phyloP scores from a whole-genome alignment of 2,329 filamentous ascomycete genomes.

The Pleomassaria siparia region DNA sequence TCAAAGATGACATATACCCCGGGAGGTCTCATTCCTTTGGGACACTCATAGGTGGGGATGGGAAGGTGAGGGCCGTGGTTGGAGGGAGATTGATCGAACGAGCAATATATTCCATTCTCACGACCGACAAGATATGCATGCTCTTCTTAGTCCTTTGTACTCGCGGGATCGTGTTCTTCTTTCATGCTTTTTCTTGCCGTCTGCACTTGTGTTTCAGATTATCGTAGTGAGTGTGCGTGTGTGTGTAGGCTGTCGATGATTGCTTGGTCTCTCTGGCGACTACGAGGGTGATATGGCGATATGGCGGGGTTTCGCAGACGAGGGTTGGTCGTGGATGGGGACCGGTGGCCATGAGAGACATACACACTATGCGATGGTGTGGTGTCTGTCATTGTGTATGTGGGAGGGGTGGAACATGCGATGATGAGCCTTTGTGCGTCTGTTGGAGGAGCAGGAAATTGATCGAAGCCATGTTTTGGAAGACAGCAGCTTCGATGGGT shows the following conservation, averaged over 20 bases:
- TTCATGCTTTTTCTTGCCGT: constrained; percentile 20
- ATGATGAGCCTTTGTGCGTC: constrained; percentile 6
- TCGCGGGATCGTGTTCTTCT: constrained; percentile 5
- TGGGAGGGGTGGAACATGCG: constrained; percentile 12
- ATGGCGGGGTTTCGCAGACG: constrained; percentile 22
- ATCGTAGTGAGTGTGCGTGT: constrained; percentile 16
- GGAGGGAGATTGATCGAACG: constrained; percentile 1
- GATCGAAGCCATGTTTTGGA: not conserved
- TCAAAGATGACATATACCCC: not conserved
- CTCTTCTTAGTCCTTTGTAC: constrained; percentile 8
- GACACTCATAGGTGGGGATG: not conserved
- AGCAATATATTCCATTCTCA: constrained; percentile 13
- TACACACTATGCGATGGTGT: constrained; percentile 10
- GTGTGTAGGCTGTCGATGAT: constrained; percentile 12
- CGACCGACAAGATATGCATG: constrained; percentile 11
- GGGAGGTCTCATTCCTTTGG: not conserved
- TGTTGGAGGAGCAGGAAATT: not conserved
- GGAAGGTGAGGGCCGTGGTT: not conserved
- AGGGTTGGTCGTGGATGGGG: constrained; percentile 10
- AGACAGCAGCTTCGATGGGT: not conserved
- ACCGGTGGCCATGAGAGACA: constrained; percentile 1
- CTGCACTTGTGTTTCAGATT: constrained; percentile 27
- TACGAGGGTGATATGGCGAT: constrained; percentile 17
- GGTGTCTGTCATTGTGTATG: constrained; percentile 7
- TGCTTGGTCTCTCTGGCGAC: constrained; percentile 23